Evolutionary conservation across 331 rosid genomes (phyloP), one percentile per base, ranked within the genome.

Genomic region (Pyracantha coccinea): DNA sequence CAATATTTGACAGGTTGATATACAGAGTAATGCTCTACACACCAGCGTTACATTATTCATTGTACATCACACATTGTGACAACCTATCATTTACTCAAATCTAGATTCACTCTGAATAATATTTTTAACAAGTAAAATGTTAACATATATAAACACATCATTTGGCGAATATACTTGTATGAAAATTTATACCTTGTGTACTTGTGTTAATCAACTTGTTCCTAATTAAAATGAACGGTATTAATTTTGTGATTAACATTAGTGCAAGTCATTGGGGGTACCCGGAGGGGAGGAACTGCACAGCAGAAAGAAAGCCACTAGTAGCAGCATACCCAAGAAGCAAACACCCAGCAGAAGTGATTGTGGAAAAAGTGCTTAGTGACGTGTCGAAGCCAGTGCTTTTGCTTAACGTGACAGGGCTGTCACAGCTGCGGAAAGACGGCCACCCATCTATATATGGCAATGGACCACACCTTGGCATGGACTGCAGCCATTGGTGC

Each of bases 401-500:
- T n/a, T 74, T 83, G 55, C 86, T 79, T 11, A 32, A 79, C 3
- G 67, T 83, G 23, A 83, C 83, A n/a, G 45, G 13, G 20, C 89
- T 89, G 8, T 89, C 93, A 6, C 87, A 80, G 41, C 66, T 83
- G n/a, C 81, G 93, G 45, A 83, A 78, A 69, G 93, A 89, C 29
- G 93, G 80, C 8, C 93, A 87, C 60, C 93, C 93, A 54, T 85
- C 93, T 21, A 11, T 76, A 2, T 89, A 89, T 23, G 80, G 84
- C 24, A 11, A 7, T 27, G 82, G 81, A 7, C 81, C 79, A 33
- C 89, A 79, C 29, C 62, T 38, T 1, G 89, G 81, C 81, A 83
- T 81, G 69, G 93, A 89, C 68, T 87, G 93, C 72, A 83, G 88
- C 78, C 93, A 89, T 13, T 87, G 93, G 93, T 89, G 93, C 60